Conservation (phyloP, 2,329 filamentous ascomycete genomes). For the Alternaria ventricosa region DNA sequence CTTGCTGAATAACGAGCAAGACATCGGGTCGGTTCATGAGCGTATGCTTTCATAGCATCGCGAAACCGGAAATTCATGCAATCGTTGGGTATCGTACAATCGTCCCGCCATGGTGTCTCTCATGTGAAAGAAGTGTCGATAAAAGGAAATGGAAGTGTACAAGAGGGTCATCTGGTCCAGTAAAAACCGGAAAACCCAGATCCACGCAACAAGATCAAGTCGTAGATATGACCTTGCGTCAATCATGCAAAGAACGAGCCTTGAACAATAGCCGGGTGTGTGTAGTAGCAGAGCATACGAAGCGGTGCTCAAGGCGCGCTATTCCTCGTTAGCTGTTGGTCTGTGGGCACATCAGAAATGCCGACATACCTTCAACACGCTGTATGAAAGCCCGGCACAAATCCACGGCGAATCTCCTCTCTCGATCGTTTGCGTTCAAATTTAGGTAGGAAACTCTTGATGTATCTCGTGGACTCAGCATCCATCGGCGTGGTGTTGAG, state of each 20-base stretch:
- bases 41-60: background rate
- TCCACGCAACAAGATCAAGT: background rate
- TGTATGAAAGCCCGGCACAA: background rate
- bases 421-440: background rate
- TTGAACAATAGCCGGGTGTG: background rate
- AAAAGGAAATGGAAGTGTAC: background rate
- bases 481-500: slow-evolving; percentile 16
- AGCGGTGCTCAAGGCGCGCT: background rate
- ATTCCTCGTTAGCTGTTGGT: background rate
- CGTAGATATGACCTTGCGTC: background rate
- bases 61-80: background rate
- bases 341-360: background rate
- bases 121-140: background rate
- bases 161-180: background rate
- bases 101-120: background rate
- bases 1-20: background rate
- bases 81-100: background rate
- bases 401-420: background rate
- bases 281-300: background rate
- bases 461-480: slow-evolving; percentile 10
- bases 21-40: background rate
- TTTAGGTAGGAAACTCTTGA: slow-evolving; percentile 10
- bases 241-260: background rate
- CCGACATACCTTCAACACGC: background rate
- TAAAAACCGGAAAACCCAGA: background rate